Evolutionary conservation across 108 stramenopile genomes (phyloP).

Genomic region (Parietichytrium sp.): DNA sequence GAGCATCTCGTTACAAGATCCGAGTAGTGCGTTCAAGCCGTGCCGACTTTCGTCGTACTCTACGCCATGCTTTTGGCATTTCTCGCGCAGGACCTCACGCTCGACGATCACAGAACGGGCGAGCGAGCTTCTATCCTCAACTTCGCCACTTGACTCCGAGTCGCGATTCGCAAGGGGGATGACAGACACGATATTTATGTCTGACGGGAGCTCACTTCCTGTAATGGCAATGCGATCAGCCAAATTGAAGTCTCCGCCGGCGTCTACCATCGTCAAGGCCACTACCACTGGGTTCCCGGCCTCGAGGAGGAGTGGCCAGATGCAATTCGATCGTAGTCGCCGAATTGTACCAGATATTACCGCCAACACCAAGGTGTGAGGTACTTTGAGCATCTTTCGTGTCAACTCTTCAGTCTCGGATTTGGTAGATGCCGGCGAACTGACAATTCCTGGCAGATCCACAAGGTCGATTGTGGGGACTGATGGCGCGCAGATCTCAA

Average conservation of each 20-base stretch:
- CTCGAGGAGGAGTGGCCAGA: not conserved
- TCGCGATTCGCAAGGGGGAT: slow-evolving; percentile 17
- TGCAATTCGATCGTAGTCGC: not conserved
- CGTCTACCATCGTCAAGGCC: slow-evolving; percentile 4
- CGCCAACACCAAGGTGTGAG: not conserved
- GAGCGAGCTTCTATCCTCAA: not conserved
- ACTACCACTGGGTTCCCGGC: not conserved
- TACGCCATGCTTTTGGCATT: not conserved
- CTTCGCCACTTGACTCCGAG: no score
- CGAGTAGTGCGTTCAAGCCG: not conserved
- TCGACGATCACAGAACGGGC: no score
- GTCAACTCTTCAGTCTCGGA: not conserved
- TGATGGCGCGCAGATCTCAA: not conserved
- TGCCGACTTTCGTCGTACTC: not conserved
- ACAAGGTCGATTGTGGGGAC: slow-evolving; percentile 31
- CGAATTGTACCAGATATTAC: not conserved
- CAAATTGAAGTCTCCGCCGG: not conserved
- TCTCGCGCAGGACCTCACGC: not conserved
- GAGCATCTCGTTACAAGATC: not conserved
- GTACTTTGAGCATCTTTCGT: not conserved
- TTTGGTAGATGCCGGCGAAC: not conserved
- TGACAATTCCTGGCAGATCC: slow-evolving; percentile 27
- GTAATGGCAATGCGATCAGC: not conserved
- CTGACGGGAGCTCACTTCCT: no score
- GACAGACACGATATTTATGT: not conserved